Evolutionary conservation across 1,284 basidiomycete species (phyloP).

Genomic region (Neonothopanus nambi): DNA sequence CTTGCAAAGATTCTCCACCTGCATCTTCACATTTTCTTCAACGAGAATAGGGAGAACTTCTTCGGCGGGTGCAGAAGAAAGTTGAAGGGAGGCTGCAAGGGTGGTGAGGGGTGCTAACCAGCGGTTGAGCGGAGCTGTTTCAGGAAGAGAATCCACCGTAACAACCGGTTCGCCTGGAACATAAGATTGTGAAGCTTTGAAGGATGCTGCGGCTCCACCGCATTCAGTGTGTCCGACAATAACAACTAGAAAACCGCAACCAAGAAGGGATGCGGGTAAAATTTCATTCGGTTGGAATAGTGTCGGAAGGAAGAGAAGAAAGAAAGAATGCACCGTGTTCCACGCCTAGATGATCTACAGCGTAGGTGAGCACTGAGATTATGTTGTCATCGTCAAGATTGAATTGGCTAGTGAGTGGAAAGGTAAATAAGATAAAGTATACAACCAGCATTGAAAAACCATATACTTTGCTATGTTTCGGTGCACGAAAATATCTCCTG

Average conservation of each 20-base stretch:
- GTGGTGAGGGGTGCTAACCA: constrained; percentile 76
- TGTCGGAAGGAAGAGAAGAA: constrained; percentile 13
- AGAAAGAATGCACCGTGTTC: constrained; percentile 69
- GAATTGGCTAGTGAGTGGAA: constrained; percentile 65
- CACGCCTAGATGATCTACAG: constrained; percentile 76
- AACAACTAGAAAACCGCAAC: constrained; percentile 31
- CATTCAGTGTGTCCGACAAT: constrained; percentile 75
- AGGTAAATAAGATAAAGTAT: neutral
- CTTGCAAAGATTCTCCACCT: constrained; percentile 73
- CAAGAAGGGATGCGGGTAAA: too few relatives aligned
- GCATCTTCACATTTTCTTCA: constrained; percentile 74
- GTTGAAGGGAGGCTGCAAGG: constrained; percentile 52
- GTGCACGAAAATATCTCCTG: constrained; percentile 48
- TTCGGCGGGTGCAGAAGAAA: constrained; percentile 36
- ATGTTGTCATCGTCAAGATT: constrained; percentile 78
- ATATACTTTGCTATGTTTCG: constrained; percentile 48
- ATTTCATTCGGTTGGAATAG: constrained; percentile 30
- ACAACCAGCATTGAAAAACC: neutral
- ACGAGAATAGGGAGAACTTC: constrained; percentile 62
- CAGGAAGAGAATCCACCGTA: constrained; percentile 36
- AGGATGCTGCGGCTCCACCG: constrained; percentile 74
- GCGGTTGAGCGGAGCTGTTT: constrained; percentile 46
- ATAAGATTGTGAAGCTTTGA: constrained; percentile 39
- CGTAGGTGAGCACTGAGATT: constrained; percentile 80
- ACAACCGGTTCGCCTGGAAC: constrained; percentile 27